Conservation (phyloP, 805 yeast genomes). For the Kluyveromyces nonfermentans region DNA sequence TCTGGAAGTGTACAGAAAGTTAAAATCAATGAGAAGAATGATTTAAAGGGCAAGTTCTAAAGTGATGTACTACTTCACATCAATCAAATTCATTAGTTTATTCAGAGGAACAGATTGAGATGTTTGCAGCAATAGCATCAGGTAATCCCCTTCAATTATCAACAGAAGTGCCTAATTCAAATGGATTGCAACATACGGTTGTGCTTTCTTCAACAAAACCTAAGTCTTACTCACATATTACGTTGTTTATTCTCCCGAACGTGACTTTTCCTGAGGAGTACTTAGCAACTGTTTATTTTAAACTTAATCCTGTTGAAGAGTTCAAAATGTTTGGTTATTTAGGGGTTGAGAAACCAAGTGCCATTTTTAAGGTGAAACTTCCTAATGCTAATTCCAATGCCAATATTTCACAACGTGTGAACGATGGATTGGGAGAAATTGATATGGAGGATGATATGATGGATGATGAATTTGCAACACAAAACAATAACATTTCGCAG, state of each 20-base stretch:
- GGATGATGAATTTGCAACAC: slow-evolving; percentile 28
- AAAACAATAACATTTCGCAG: slow-evolving; percentile 28
- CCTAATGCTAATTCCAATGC: slow-evolving; percentile 21
- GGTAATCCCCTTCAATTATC: slow-evolving; percentile 31
- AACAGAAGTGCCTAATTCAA: slow-evolving; percentile 30
- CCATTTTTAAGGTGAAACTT: slow-evolving; percentile 71
- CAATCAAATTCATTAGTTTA: no score
- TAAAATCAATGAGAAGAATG: background rate
- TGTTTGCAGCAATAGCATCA: slow-evolving; percentile 34
- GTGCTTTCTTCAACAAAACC: slow-evolving; percentile 29
- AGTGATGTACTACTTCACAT: background rate
- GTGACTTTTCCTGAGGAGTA: slow-evolving; percentile 58
- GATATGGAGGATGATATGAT: slow-evolving; percentile 42
- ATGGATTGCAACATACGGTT: slow-evolving; percentile 30
- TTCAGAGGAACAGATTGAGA: no score
- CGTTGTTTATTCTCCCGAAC: slow-evolving; percentile 80
- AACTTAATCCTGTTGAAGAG: slow-evolving; percentile 50
- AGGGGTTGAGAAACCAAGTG: slow-evolving; percentile 67
- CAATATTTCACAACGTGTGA: slow-evolving; percentile 5
- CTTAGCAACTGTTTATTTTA: slow-evolving; percentile 84
- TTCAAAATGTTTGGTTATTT: slow-evolving; percentile 61
- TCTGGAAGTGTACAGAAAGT: background rate
- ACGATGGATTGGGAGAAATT: slow-evolving; percentile 44
- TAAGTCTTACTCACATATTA: slow-evolving; percentile 51
- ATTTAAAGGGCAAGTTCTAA: background rate